A percentile compares a stretch with the other conserved stretches of the same genome.
Conservation (phyloP, 1,139 yeast species). For the Yamadazyma songkhlaensis region DNA sequence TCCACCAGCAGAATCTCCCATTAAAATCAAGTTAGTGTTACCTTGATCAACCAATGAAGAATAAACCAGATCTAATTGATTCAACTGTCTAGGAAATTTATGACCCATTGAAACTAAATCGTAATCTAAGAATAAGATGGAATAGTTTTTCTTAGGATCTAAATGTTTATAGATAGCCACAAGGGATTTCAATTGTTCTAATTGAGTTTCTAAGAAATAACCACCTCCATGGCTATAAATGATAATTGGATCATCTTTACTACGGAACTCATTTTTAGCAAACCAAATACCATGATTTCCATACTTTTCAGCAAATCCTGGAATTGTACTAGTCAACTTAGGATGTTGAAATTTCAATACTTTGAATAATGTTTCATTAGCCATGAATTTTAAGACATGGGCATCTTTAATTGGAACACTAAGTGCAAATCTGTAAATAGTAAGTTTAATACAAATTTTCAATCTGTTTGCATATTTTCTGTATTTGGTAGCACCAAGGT, state of each 20-base stretch:
- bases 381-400: slow-evolving; percentile 3
- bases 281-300: slow-evolving; percentile 39
- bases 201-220: slow-evolving; percentile 33
- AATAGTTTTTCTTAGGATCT: slow-evolving; percentile 24
- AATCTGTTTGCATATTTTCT: slow-evolving; percentile 19
- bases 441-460: slow-evolving; percentile 17
- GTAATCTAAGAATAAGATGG: slow-evolving; percentile 39
- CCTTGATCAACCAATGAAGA: slow-evolving; percentile 26
- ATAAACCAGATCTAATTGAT: slow-evolving; percentile 33
- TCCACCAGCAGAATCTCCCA: slow-evolving; percentile 48
- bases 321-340: slow-evolving; percentile 12
- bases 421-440: slow-evolving; percentile 19
- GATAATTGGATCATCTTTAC: slow-evolving; percentile 31
- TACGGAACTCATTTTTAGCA: slow-evolving; percentile 25
- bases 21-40: slow-evolving; percentile 27
- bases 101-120: slow-evolving; percentile 31
- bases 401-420: slow-evolving; percentile 16
- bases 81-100: slow-evolving; percentile 33
- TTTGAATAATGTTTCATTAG: slow-evolving; percentile 4
- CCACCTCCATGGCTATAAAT: slow-evolving; percentile 47
- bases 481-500: slow-evolving; percentile 16
- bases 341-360: slow-evolving; percentile 1
- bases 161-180: slow-evolving; percentile 29
- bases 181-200: slow-evolving; percentile 31
- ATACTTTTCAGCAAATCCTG: slow-evolving; percentile 33